Evolutionary conservation across 257 asterid species (phyloP), one percentile per base, ranked within the genome.

Genomic region (Craterostigma plantagineum): DNA sequence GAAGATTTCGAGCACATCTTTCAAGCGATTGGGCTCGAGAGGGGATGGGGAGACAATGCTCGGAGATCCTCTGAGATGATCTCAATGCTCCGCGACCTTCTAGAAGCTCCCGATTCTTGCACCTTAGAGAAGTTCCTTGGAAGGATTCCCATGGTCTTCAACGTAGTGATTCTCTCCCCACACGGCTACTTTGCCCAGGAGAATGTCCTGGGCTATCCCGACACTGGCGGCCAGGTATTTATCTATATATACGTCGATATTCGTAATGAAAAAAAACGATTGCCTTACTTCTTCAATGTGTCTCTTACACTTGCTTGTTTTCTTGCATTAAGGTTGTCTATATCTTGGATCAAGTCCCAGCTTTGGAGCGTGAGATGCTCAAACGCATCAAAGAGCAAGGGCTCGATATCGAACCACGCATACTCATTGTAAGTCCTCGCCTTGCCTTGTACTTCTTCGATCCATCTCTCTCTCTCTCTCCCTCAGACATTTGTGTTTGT

Each of bases 191-290:
- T 79, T 47, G 92, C 92, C 30, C 92, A 79, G 56, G 92, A 78
- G 54, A 78, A 78, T 51, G 92, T 78, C 12, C 51, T 78, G 59
- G 92, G 92, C 9, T 78, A 75, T 56, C 92, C 92, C 0, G 92
- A 79, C 45, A 79, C 92, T 7, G 92, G 92, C 33, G 92, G 92
- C 50, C 92, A 79, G 79, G 91, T 73, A n/a, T n/a, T n/a, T n/a
- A n/a, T n/a, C n/a, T n/a, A n/a, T n/a, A n/a, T n/a, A n/a, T n/a
- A n/a, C n/a, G n/a, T n/a, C n/a, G n/a, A n/a, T n/a, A n/a, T n/a
- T n/a, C n/a, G n/a, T n/a, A n/a, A n/a, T n/a, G n/a, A n/a, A n/a
- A n/a, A n/a, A n/a, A n/a, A n/a, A n/a, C n/a, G n/a, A n/a, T n/a
- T n/a, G n/a, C n/a, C n/a, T n/a, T n/a, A n/a, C n/a, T n/a, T n/a